Percentiles rank a stretch among this genome's conserved stretches.
Evolutionary conservation across 2,329 filamentous ascomycete species (phyloP).

Genomic region (Verruconis gallopava): DNA sequence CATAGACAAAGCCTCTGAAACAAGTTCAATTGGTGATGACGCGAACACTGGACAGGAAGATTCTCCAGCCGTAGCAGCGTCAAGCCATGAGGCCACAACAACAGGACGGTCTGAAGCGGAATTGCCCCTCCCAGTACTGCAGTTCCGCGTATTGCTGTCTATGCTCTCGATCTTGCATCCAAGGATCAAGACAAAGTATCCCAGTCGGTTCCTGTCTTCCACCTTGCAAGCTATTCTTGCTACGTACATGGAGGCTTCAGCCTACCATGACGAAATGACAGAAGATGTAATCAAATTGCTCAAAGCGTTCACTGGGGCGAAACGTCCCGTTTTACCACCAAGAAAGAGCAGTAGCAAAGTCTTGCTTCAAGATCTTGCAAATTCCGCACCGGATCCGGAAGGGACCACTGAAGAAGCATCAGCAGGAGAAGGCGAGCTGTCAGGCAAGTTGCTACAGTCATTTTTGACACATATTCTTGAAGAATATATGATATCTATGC

Average conservation of each 20-base stretch:
- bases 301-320: conserved; percentile 53
- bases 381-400: conserved; percentile 44
- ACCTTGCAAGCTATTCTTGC: conserved; percentile 60
- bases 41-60: conserved; percentile 44
- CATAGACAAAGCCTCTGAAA: conserved; percentile 28
- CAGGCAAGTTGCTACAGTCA: conserved; percentile 53
- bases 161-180: conserved; percentile 62
- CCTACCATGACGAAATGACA: conserved; percentile 50
- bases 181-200: conserved; percentile 63
- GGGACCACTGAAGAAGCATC: conserved; percentile 32
- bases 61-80: conserved; percentile 2
- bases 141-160: conserved; percentile 56
- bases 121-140: conserved; percentile 32
- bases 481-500: conserved; percentile 50
- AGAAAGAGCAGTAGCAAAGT: conserved; percentile 40
- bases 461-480: conserved; percentile 70
- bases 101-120: conserved; percentile 20
- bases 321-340: conserved; percentile 51
- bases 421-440: conserved; percentile 45
- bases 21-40: conserved; percentile 50
- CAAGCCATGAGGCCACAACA: conserved; percentile 11
- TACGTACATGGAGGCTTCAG: conserved; percentile 46
- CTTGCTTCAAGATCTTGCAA: conserved; percentile 19
- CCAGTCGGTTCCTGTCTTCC: conserved; percentile 64
- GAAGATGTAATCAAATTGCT: conserved; percentile 58